Percentiles rank a stretch among this genome's conserved stretches.
Evolutionary conservation across 345 rosid genomes (phyloP).

Genomic region (Ricinus communis): DNA sequence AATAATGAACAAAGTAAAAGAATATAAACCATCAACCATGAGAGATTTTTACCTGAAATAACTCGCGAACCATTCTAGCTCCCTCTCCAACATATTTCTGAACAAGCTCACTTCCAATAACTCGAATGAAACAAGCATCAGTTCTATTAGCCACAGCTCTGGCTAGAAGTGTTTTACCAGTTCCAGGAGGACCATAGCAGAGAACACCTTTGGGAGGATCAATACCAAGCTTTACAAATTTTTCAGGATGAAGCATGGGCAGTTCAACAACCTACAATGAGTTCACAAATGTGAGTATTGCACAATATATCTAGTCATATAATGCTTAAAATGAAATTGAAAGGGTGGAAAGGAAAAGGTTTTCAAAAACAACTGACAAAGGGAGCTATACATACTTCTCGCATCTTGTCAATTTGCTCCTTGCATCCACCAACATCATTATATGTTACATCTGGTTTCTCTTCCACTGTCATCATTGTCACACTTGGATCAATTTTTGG

Average conservation of each 20-base stretch:
- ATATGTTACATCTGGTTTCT: conserved; percentile 96
- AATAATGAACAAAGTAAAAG: background rate
- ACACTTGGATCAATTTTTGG: conserved; percentile 99
- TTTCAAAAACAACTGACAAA: background rate
- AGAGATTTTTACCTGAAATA: conserved; percentile 65
- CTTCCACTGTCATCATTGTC: conserved; percentile 99
- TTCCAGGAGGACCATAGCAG: conserved; percentile 97
- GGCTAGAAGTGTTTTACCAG: conserved; percentile 93
- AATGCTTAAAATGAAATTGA: background rate
- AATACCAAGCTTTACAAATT: conserved; percentile 94
- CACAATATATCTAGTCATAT: background rate
- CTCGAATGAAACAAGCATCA: conserved; percentile 95
- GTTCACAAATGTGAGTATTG: background rate
- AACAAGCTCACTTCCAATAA: conserved; percentile 96
- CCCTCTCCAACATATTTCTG: conserved; percentile 98
- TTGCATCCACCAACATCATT: conserved; percentile 98
- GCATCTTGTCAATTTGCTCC: conserved; percentile 97
- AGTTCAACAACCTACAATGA: conserved; percentile 76
- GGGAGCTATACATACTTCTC: conserved; percentile 58
- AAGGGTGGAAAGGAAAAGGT: background rate
- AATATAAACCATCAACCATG: background rate
- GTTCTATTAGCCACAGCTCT: conserved; percentile 98
- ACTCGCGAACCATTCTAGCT: conserved; percentile 93
- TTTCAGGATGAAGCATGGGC: conserved; percentile 98
- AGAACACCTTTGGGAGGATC: conserved; percentile 99